Base-by-base conservation (phyloP, 148 eudicot species). In the Hydrangea macrophylla region DNA sequence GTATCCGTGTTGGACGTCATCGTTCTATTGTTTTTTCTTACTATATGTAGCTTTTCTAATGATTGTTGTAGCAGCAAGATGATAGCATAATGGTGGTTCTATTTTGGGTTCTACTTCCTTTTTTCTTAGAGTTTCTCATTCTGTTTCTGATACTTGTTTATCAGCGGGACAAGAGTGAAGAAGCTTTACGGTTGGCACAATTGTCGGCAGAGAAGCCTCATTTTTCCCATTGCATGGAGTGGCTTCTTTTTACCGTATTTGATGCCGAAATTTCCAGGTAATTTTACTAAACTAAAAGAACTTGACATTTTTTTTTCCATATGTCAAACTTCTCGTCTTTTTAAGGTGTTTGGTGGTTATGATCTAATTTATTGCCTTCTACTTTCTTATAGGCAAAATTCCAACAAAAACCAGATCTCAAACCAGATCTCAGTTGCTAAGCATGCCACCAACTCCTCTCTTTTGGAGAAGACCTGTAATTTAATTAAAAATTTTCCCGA, bases 191-290 rank as follows among this genome's bases (percentile, higher is more conserved):
- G 66, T 82, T 94, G 70, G 97, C 99, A 55, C 83, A 73, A 54
- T 76, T 94, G 78, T 94, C 99, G 42, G 92, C 90, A 40, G 92
- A 88, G 83, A 94, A 90, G 83, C 82, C 96, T 54, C 99, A 90
- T 81, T 94, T 94, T 83, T 94, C 97, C 51, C 99, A 88, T 71
- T 90, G 96, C 77, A 81, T 94, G 62, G 99, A 94, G 83, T 94
- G 99, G 99, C 99, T 94, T 74, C 97, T 94, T 68, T 94, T 94
- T 79, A 94, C 99, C 22, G 99, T 94, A 58, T 94, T 94, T 75
- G 99, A 94, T 67, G 96, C 96, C 65, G 99, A 90, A 51, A 90
- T 94, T 80, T 90, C 97, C 56, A 81, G 99, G 99, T 94, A 86
- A 60, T 28, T 73, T 9, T 56, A 48, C 24, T 37, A 55, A 55